These are phyloP conservation scores for Candida sanyaensis DNA, from an alignment of 1,139 yeast genomes.

Conservation along the genomic window DNA sequence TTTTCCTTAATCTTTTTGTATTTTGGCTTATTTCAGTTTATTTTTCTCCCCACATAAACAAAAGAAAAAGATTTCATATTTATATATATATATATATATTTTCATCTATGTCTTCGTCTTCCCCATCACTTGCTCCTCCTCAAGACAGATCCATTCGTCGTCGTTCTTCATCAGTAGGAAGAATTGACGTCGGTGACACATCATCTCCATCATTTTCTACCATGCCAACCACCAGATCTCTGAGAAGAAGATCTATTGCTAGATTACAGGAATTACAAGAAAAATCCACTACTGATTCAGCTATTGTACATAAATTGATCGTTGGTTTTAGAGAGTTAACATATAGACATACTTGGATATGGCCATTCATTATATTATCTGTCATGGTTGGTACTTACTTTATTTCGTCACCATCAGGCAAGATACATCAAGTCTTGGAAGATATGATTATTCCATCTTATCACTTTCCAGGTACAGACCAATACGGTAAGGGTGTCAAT, in stretches of 20 bases:
- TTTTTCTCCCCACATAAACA: background rate
- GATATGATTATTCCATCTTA: constrained; percentile 73
- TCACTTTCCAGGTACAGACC: constrained; percentile 53
- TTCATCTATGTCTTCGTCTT: constrained; percentile 1
- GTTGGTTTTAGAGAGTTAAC: constrained; percentile 60
- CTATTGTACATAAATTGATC: constrained; percentile 51
- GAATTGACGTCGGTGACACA: constrained; percentile 58
- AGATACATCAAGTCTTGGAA: constrained; percentile 57
- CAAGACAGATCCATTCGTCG: constrained; percentile 22
- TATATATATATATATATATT: too few relatives aligned
- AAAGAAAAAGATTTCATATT: background rate
- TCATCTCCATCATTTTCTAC: constrained; percentile 50
- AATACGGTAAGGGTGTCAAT: constrained; percentile 83
- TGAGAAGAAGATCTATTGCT: constrained; percentile 33
- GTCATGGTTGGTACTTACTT: constrained; percentile 41
- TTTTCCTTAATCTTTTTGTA: background rate
- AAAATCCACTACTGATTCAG: constrained; percentile 36
- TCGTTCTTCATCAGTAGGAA: constrained; percentile 60
- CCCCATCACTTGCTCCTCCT: constrained; percentile 3
- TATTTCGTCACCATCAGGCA: constrained; percentile 53
- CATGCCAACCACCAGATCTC: constrained; percentile 41
- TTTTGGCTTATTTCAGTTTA: background rate
- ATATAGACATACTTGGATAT: constrained; percentile 78
- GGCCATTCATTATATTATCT: constrained; percentile 56
- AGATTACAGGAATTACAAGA: constrained; percentile 32